Percentiles rank a stretch among this genome's conserved stretches.
phyloP scores from a whole-genome alignment of 2,329 filamentous ascomycete genomes.

The Penicillium sp. region DNA sequence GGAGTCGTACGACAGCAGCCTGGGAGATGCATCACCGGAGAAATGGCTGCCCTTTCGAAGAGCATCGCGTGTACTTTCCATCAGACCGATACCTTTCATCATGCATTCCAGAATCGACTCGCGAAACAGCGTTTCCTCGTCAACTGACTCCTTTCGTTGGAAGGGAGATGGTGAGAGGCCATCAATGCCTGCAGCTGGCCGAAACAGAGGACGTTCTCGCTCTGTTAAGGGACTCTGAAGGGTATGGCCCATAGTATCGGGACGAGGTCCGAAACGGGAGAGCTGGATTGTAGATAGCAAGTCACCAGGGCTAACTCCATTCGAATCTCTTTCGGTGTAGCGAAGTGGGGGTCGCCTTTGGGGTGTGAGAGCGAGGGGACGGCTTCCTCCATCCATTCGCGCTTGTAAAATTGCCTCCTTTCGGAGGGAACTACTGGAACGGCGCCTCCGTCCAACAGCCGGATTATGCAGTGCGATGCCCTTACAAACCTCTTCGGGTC shows the following conservation, averaged over 20 bases:
- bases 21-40: constrained; percentile 82
- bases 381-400: constrained; percentile 50
- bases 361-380: constrained; percentile 19
- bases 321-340: constrained; percentile 32
- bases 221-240: constrained; percentile 45
- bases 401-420: constrained; percentile 78
- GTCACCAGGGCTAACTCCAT: constrained; percentile 69
- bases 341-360: constrained; percentile 18
- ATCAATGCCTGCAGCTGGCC: constrained; percentile 27
- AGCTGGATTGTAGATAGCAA: constrained; percentile 75
- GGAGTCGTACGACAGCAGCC: constrained; percentile 79
- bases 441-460: constrained; percentile 62
- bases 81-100: constrained; percentile 87
- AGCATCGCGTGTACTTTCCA: constrained; percentile 60
- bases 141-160: constrained; percentile 75
- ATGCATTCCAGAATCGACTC: constrained; percentile 92
- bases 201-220: constrained; percentile 40
- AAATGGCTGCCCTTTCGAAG: constrained; percentile 60
- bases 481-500: constrained; percentile 78
- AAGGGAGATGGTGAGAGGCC: constrained; percentile 36
- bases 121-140: constrained; percentile 86
- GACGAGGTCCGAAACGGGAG: constrained; percentile 59
- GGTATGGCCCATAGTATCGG: constrained; percentile 39
- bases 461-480: constrained; percentile 94
- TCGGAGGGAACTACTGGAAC: constrained; percentile 71